Conservation (phyloP, 805 yeast species). For the Candida bentonensis region DNA sequence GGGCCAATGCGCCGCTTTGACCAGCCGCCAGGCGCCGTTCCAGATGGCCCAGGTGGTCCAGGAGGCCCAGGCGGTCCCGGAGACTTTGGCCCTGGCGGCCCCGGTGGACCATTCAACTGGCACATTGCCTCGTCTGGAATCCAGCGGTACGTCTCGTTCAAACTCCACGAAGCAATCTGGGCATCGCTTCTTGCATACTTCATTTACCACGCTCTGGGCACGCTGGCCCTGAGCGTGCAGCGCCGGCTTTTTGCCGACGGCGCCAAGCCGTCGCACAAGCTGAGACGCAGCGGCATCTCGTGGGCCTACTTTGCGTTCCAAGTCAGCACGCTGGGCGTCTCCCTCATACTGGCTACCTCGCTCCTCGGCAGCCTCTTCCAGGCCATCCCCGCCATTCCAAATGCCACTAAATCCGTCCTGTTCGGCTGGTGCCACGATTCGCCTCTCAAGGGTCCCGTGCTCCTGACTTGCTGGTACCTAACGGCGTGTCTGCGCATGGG, state of each 20-base stretch:
- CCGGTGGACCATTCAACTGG: no score
- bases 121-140: no score
- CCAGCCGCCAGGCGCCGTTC: not conserved
- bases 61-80: not conserved
- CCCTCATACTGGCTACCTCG: not conserved
- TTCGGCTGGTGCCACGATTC: not conserved
- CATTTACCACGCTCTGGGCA: not conserved
- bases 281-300: not conserved
- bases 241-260: not conserved
- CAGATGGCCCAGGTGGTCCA: not conserved
- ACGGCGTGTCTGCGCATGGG: not conserved
- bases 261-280: not conserved
- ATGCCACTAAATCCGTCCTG: not conserved
- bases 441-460: not conserved
- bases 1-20: not conserved
- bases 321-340: not conserved
- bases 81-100: not conserved
- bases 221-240: not conserved
- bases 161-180: constrained; percentile 1
- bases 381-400: not conserved
- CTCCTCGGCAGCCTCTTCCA: not conserved
- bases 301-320: not conserved
- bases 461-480: not conserved
- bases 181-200: not conserved
- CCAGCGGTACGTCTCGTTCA: not conserved